Percentiles rank a stretch among this genome's conserved stretches.
Conservation (phyloP, 306 rosid species). For the Castanospermum australe region DNA sequence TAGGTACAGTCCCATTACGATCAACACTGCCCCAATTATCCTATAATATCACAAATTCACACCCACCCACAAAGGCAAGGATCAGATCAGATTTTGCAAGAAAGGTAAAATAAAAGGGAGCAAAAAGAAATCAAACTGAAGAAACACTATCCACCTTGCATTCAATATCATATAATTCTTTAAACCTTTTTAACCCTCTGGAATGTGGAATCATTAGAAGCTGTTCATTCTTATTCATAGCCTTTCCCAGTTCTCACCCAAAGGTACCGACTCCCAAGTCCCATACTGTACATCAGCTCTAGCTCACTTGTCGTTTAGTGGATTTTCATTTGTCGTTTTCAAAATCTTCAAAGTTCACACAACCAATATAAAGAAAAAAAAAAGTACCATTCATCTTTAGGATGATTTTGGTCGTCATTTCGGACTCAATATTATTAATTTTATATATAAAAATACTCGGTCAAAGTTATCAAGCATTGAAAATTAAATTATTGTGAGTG, state of each 20-base stretch:
- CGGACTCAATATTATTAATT: not conserved
- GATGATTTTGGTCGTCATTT: conserved; percentile 25
- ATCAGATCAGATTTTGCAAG: not conserved
- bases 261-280: too few species aligned
- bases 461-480: not conserved
- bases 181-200: not conserved
- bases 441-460: not conserved
- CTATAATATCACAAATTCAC: conserved; percentile 44
- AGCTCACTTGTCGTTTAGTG: conserved; percentile 20
- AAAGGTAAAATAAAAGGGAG: not conserved
- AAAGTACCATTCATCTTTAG: not conserved
- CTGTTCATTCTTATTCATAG: conserved; percentile 11
- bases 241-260: conserved; percentile 21
- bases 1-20: conserved; percentile 74
- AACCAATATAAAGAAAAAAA: too few species aligned
- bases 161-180: not conserved
- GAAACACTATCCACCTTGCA: not conserved
- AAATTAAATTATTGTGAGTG: not conserved
- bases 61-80: not conserved
- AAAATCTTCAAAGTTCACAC: not conserved
- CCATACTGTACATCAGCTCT: conserved; percentile 1
- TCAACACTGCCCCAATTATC: conserved; percentile 89
- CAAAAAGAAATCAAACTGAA: not conserved
- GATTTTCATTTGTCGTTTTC: conserved; percentile 29
- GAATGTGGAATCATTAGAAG: conserved; percentile 33